Percentiles rank a stretch among this genome's conserved stretches.
Conservation (phyloP, 164 flowering plant species). For the Kingdonia uniflora region DNA sequence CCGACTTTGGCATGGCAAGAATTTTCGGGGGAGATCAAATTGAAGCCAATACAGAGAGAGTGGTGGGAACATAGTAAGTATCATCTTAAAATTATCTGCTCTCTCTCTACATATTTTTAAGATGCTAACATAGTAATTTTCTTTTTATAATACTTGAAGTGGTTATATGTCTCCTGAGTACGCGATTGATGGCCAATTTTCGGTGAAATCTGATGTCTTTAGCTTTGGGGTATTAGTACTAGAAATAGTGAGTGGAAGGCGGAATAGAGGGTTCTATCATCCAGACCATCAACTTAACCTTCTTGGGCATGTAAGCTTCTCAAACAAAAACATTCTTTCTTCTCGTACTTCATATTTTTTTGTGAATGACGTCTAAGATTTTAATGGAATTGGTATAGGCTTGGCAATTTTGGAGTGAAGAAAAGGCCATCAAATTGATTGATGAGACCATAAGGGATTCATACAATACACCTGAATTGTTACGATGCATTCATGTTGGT, state of each 20-base stretch:
- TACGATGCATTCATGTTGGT: slow-evolving; percentile 39
- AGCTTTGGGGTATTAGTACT: slow-evolving; percentile 30
- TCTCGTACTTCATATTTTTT: slow-evolving; percentile 10
- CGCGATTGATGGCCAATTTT: slow-evolving; percentile 23
- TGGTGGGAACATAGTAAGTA: slow-evolving; percentile 39
- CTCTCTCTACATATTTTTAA: too few species aligned
- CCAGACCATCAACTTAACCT: not conserved
- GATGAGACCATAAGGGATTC: slow-evolving; percentile 17
- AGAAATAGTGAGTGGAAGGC: slow-evolving; percentile 27
- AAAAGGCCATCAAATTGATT: slow-evolving; percentile 19
- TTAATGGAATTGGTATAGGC: slow-evolving; percentile 19
- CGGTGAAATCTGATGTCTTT: slow-evolving; percentile 26
- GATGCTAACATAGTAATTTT: not conserved
- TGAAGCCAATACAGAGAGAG: slow-evolving; percentile 22
- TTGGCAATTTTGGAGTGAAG: slow-evolving; percentile 36
- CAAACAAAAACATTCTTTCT: slow-evolving; percentile 9
- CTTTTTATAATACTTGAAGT: not conserved
- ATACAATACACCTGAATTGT: slow-evolving; percentile 12
- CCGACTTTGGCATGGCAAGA: slow-evolving; percentile 39
- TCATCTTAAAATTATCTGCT: not conserved
- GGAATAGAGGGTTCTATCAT: slow-evolving; percentile 16
- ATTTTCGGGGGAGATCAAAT: slow-evolving; percentile 20
- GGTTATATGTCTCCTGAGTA: slow-evolving; percentile 37
- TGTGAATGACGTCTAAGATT: not conserved
- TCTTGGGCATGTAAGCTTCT: slow-evolving; percentile 6